phyloP scores from a whole-genome alignment of 2,329 filamentous ascomycete species.

The Fonsecaea pedrosoi region DNA sequence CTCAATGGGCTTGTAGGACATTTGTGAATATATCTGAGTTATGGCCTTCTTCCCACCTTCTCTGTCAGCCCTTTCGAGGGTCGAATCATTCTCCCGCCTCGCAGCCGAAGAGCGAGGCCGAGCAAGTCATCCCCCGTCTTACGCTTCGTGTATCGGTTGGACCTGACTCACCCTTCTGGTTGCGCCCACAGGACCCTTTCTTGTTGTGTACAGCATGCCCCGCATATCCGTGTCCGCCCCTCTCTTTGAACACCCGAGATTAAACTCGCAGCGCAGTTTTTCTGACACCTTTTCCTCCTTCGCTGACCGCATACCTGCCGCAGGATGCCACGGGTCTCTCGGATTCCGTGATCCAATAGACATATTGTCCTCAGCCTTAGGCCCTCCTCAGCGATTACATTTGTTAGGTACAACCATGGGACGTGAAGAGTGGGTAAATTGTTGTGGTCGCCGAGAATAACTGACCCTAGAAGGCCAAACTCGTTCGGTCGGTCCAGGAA shows the following conservation, averaged over 20 bases:
- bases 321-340: slow-evolving; percentile 12
- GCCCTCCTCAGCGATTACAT: background rate
- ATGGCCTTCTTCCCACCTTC: slow-evolving; percentile 1
- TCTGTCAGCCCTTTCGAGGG: background rate
- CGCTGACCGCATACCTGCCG: slow-evolving; percentile 23
- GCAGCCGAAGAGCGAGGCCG: slow-evolving; percentile 1
- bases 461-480: background rate
- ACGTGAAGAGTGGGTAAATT: background rate
- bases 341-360: slow-evolving; percentile 17
- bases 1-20: slow-evolving; percentile 12
- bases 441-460: background rate
- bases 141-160: slow-evolving; percentile 16
- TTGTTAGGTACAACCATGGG: slow-evolving; percentile 14
- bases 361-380: background rate
- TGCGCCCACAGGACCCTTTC: slow-evolving; percentile 13
- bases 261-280: background rate
- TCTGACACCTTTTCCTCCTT: slow-evolving; percentile 11
- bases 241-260: slow-evolving; percentile 1
- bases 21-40: background rate
- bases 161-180: slow-evolving; percentile 21
- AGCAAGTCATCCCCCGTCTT: slow-evolving; percentile 21
- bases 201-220: background rate
- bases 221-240: slow-evolving; percentile 1
- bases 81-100: slow-evolving; percentile 5
- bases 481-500: slow-evolving; percentile 21